These are phyloP conservation scores for Mortierella claussenii DNA, from an alignment of 192 early-diverging fungal species.

Conservation along the genomic window DNA sequence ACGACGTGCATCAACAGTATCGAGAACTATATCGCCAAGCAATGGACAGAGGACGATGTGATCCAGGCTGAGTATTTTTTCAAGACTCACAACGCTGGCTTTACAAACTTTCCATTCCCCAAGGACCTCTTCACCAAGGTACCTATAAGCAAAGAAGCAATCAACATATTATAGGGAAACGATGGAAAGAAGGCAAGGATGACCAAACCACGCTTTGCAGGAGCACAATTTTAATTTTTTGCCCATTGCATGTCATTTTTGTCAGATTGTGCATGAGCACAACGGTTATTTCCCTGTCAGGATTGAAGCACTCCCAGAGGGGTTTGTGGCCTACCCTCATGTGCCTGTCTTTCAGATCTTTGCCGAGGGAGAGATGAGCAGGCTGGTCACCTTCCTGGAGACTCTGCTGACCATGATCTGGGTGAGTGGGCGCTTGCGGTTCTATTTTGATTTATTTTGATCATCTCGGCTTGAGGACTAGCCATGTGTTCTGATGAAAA, in stretches of 20 bases:
- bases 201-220: no score
- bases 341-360: conserved; percentile 86
- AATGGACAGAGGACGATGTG: conserved; percentile 79
- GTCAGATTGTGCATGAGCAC: conserved; percentile 79
- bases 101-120: conserved; percentile 78
- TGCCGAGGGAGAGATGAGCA: conserved; percentile 74
- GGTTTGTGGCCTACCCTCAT: conserved; percentile 83
- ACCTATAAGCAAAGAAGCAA: no score
- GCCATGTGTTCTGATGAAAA: no score
- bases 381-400: conserved; percentile 86
- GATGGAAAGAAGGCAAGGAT: no score
- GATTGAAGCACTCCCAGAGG: conserved; percentile 83
- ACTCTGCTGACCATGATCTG: conserved; percentile 86
- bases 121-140: conserved; percentile 79
- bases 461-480: not conserved
- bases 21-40: conserved; percentile 74
- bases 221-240: no score
- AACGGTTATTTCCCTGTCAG: conserved; percentile 88
- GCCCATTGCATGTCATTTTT: no score
- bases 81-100: conserved; percentile 76
- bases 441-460: not conserved
- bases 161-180: no score
- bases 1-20: no score
- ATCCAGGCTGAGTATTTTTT: conserved; percentile 76
- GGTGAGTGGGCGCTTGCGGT: conserved; percentile 52